A percentile compares a stretch with the other conserved stretches of the same genome.
Conservation (phyloP, 768 basidiomycete species). For the Phylloporus sp. region DNA sequence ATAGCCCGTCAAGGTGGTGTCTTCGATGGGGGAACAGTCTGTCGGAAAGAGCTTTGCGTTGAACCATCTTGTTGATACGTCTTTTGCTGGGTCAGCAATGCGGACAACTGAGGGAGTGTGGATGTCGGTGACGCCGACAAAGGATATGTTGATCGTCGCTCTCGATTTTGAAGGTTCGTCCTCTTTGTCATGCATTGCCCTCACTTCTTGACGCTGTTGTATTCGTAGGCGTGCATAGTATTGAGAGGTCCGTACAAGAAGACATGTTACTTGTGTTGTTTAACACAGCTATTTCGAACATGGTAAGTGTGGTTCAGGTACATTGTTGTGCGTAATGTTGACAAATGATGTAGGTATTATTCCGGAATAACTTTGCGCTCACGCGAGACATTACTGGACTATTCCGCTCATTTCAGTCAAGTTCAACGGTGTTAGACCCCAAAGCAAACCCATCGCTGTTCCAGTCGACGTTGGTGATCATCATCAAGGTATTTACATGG, state of each 20-base stretch:
- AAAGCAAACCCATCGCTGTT: constrained; percentile 55
- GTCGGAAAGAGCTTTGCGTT: constrained; percentile 58
- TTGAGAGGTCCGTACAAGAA: constrained; percentile 60
- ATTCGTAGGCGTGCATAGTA: constrained; percentile 54
- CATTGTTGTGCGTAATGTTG: background rate
- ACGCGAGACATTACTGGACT: constrained; percentile 58
- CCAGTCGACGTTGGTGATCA: constrained; percentile 54
- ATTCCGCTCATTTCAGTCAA: constrained; percentile 62
- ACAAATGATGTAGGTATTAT: constrained; percentile 44
- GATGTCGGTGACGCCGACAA: constrained; percentile 63
- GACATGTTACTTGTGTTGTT: constrained; percentile 62
- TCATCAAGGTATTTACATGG: constrained; percentile 47
- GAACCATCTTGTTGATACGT: constrained; percentile 59
- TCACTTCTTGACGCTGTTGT: background rate
- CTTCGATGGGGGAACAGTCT: constrained; percentile 67
- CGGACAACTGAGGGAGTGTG: constrained; percentile 62
- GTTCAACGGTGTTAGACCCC: constrained; percentile 54
- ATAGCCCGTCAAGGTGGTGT: constrained; percentile 65
- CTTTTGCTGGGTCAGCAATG: constrained; percentile 64
- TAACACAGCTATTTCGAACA: constrained; percentile 61
- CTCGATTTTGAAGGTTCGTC: constrained; percentile 59
- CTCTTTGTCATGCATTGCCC: background rate
- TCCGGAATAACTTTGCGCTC: constrained; percentile 63
- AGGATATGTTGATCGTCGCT: constrained; percentile 50
- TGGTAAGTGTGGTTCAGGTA: constrained; percentile 33